These are phyloP conservation scores for Brachypodium distachyon DNA, from an alignment of 202 grass and related monocot species.

Conservation along the genomic window DNA sequence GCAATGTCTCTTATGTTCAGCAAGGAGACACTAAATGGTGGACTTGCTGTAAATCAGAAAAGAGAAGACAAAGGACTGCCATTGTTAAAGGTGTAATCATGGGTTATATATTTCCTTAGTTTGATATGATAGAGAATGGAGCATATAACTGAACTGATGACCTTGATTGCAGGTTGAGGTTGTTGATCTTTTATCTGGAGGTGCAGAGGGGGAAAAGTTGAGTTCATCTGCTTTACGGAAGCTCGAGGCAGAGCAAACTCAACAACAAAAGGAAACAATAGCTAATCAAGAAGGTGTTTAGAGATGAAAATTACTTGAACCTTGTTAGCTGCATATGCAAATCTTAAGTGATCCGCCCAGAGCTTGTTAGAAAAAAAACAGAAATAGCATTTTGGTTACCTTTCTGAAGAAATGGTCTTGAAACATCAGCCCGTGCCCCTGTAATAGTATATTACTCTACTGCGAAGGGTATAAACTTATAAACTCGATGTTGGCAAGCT, in stretches of 20 bases:
- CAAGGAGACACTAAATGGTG: conserved; percentile 56
- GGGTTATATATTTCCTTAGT: not conserved
- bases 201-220: conserved; percentile 30
- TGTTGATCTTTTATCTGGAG: conserved; percentile 56
- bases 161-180: conserved; percentile 52
- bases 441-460: conserved; percentile 12
- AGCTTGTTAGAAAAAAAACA: not conserved
- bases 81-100: conserved; percentile 40
- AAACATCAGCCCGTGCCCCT: not conserved
- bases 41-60: conserved; percentile 52
- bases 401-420: not conserved
- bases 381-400: conserved; percentile 6
- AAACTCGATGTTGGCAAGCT: conserved; percentile 20
- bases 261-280: conserved; percentile 9
- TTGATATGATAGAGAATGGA: not conserved
- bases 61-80: conserved; percentile 48
- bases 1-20: conserved; percentile 23
- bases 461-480: conserved; percentile 11
- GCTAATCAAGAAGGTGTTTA: conserved; percentile 20
- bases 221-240: conserved; percentile 59
- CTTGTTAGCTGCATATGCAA: conserved; percentile 5
- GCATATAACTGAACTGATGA: not conserved
- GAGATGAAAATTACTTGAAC: not conserved
- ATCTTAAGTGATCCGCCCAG: not conserved
- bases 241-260: conserved; percentile 29